Percentiles rank a stretch among this genome's conserved stretches.
Evolutionary conservation across 2,329 filamentous ascomycete species (phyloP).

Genomic region (Cytospora mali): DNA sequence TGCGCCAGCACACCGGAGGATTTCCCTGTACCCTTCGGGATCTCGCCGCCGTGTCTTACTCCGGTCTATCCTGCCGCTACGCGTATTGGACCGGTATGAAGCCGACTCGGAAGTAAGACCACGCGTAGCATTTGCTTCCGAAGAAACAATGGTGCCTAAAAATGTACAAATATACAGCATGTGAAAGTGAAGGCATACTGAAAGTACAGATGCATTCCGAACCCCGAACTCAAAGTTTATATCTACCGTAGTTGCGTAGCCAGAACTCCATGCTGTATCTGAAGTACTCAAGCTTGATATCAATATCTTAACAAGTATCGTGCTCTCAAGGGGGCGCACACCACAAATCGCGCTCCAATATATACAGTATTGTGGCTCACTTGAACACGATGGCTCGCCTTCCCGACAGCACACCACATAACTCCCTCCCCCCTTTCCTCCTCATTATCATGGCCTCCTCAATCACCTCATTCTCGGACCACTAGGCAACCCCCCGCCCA

Average conservation of each 20-base stretch:
- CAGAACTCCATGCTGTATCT: slow-evolving; percentile 18
- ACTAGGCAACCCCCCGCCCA: slow-evolving; percentile 38
- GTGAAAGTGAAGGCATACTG: no score
- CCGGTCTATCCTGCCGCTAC: background rate
- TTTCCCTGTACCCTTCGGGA: background rate
- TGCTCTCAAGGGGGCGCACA: no score
- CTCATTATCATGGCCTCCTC: background rate
- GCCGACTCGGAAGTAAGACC: slow-evolving; percentile 11
- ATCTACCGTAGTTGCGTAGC: slow-evolving; percentile 11
- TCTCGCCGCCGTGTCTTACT: background rate
- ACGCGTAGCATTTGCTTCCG: slow-evolving; percentile 11
- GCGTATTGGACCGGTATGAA: slow-evolving; percentile 2
- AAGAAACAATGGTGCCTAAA: background rate
- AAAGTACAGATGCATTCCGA: slow-evolving; percentile 11
- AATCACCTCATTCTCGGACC: slow-evolving; percentile 44
- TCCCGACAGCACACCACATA: background rate
- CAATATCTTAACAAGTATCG: slow-evolving; percentile 9
- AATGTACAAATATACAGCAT: background rate
- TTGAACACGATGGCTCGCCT: background rate
- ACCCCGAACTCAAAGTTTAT: slow-evolving; percentile 8
- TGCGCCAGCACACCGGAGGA: background rate
- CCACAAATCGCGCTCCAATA: no score
- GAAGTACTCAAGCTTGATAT: background rate
- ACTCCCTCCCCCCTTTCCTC: background rate
- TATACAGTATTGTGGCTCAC: background rate